Percentiles rank a stretch among this genome's conserved stretches.
phyloP scores from a whole-genome alignment of 139 green algal genomes.

The Raphidocelis subcapitata region DNA sequence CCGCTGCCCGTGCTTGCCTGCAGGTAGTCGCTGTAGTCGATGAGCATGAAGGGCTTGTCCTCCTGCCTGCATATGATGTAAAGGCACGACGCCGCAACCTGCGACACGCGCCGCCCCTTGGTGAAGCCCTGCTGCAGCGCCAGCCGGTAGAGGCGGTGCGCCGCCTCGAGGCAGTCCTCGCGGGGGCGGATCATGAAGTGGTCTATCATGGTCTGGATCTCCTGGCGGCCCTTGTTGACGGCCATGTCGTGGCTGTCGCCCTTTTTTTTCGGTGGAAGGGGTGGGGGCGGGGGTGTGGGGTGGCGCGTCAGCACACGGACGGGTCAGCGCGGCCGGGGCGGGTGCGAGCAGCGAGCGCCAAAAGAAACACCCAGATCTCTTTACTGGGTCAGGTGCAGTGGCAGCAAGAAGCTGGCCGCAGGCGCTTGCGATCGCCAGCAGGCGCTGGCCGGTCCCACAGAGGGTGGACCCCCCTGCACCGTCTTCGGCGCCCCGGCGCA shows the following conservation, averaged over 20 bases:
- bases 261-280: constrained; percentile 31
- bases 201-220: constrained; percentile 82
- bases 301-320: no score
- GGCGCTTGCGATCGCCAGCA: no score
- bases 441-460: no score
- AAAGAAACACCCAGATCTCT: no score
- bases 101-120: constrained; percentile 71
- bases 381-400: no score
- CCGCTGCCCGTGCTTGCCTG: background rate
- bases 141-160: constrained; percentile 79
- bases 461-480: no score
- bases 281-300: background rate
- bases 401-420: no score
- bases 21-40: constrained; percentile 91
- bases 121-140: constrained; percentile 94
- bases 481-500: no score
- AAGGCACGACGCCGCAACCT: constrained; percentile 91
- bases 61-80: constrained; percentile 97
- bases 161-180: constrained; percentile 71
- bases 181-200: constrained; percentile 75
- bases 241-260: constrained; percentile 85
- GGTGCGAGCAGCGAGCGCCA: no score
- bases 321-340: no score
- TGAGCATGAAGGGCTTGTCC: constrained; percentile 94
- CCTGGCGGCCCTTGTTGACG: constrained; percentile 66